phyloP scores from a whole-genome alignment of 2,329 filamentous ascomycete genomes.

The Chaetomiaceae sp. region DNA sequence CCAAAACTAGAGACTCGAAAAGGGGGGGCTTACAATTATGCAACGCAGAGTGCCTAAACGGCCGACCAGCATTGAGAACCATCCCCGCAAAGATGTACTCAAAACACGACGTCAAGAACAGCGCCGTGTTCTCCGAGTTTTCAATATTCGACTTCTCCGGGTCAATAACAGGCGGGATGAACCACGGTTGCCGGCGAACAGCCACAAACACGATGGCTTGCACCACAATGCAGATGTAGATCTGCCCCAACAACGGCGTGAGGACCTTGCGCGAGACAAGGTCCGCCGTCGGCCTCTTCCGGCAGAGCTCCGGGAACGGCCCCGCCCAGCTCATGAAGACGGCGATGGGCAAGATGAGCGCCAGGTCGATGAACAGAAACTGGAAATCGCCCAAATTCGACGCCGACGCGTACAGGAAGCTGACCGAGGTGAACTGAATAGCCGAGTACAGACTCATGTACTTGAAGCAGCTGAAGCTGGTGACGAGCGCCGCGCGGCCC shows the following conservation, averaged over 20 bases:
- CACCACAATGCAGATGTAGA: constrained; percentile 70
- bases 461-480: constrained; percentile 98
- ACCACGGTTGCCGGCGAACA: constrained; percentile 78
- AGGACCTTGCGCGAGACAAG: constrained; percentile 91
- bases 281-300: constrained; percentile 85
- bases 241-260: constrained; percentile 83
- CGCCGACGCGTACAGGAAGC: constrained; percentile 88
- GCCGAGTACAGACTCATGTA: constrained; percentile 99
- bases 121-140: constrained; percentile 88
- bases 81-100: constrained; percentile 91
- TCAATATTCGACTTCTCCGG: constrained; percentile 76
- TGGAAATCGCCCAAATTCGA: constrained; percentile 97
- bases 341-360: constrained; percentile 89
- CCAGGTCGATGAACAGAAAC: constrained; percentile 92
- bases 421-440: constrained; percentile 98
- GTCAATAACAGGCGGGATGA: constrained; percentile 72
- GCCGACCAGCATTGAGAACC: constrained; percentile 84
- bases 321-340: constrained; percentile 99
- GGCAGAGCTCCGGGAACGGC: constrained; percentile 69
- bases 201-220: constrained; percentile 70
- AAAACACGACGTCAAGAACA: constrained; percentile 88
- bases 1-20: background rate
- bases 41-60: constrained; percentile 76
- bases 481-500: constrained; percentile 91
- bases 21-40: constrained; percentile 63